Percentiles rank a stretch among this genome's conserved stretches.
phyloP scores from a whole-genome alignment of 345 rosid genomes.

The Hypericum androsaemum region DNA sequence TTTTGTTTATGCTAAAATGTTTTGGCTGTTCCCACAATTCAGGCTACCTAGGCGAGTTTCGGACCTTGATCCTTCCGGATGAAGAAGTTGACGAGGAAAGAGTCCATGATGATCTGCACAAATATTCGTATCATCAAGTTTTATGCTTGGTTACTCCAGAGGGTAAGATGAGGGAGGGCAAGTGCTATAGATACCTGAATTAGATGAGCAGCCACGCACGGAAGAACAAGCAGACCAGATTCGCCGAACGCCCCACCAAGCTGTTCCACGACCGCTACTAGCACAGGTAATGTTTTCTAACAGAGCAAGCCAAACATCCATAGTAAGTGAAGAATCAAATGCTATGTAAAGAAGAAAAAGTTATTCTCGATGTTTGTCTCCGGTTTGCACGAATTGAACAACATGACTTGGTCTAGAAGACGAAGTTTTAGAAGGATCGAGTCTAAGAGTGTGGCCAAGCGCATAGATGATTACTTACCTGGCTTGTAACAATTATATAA shows the following conservation, averaged over 20 bases:
- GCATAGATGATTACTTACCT: slow-evolving; percentile 26
- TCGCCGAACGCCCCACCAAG: slow-evolving; percentile 79
- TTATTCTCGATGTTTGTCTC: too few species aligned
- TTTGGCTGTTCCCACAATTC: slow-evolving; percentile 9
- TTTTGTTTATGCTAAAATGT: too few species aligned
- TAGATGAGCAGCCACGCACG: slow-evolving; percentile 86
- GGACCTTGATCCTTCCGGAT: slow-evolving; percentile 29
- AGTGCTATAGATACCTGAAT: slow-evolving; percentile 41
- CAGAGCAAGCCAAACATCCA: slow-evolving; percentile 8
- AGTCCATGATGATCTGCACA: slow-evolving; percentile 51
- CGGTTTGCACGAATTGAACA: too few species aligned
- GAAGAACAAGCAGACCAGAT: slow-evolving; percentile 80
- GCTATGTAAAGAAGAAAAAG: too few species aligned
- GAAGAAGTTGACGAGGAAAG: slow-evolving; percentile 48
- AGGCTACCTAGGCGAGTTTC: slow-evolving; percentile 30
- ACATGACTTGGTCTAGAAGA: too few species aligned
- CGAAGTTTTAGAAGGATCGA: too few species aligned
- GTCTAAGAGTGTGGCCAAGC: too few species aligned
- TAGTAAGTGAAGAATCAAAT: not conserved
- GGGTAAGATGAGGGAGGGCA: not conserved
- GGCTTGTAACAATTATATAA: slow-evolving; percentile 69
- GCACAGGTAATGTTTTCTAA: slow-evolving; percentile 82
- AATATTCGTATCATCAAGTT: slow-evolving; percentile 3
- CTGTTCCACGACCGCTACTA: slow-evolving; percentile 84
- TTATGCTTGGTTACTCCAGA: not conserved